Evolutionary conservation across 2,329 filamentous ascomycete genomes (phyloP).

Genomic region (Polychaeton citri): DNA sequence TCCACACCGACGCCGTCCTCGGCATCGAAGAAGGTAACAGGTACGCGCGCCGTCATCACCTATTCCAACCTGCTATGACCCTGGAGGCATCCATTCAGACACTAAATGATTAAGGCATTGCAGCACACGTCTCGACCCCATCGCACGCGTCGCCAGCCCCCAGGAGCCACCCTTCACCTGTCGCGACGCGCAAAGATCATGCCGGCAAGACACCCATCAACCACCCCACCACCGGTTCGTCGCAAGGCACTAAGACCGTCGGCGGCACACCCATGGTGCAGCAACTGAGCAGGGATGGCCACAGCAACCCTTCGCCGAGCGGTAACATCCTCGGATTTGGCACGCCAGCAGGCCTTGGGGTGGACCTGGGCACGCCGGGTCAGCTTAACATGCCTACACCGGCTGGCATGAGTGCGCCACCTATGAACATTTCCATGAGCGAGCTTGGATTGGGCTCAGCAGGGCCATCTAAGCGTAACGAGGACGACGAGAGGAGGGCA

Average conservation of each 20-base stretch:
- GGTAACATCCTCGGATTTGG: conserved; percentile 13
- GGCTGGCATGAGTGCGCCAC: conserved; percentile 20
- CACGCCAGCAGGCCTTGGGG: conserved; percentile 18
- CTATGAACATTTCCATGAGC: conserved; percentile 28
- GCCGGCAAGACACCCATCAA: conserved; percentile 26
- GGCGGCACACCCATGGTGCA: conserved; percentile 20
- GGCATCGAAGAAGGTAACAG: conserved; percentile 16
- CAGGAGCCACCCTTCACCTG: conserved; percentile 16
- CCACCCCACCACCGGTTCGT: conserved; percentile 15
- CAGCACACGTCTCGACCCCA: conserved; percentile 16
- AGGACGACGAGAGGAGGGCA: conserved; percentile 39
- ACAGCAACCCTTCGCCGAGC: conserved; percentile 3
- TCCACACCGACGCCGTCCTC: conserved; percentile 8
- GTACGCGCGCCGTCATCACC: conserved; percentile 2
- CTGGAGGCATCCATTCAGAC: too few species aligned
- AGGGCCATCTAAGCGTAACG: conserved; percentile 24
- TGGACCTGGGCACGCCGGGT: conserved; percentile 26
- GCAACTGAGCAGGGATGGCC: conserved; percentile 18
- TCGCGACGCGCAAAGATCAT: conserved; percentile 15
- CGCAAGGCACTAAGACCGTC: conserved; percentile 16
- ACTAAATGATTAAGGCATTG: too few species aligned
- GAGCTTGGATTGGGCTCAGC: conserved; percentile 27
- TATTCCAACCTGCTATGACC: conserved; percentile 1
- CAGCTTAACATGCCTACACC: conserved; percentile 23
- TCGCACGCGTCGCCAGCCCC: conserved; percentile 28